Conservation (phyloP, 139 green algal genomes). For the Tetradesmus obliquus region DNA sequence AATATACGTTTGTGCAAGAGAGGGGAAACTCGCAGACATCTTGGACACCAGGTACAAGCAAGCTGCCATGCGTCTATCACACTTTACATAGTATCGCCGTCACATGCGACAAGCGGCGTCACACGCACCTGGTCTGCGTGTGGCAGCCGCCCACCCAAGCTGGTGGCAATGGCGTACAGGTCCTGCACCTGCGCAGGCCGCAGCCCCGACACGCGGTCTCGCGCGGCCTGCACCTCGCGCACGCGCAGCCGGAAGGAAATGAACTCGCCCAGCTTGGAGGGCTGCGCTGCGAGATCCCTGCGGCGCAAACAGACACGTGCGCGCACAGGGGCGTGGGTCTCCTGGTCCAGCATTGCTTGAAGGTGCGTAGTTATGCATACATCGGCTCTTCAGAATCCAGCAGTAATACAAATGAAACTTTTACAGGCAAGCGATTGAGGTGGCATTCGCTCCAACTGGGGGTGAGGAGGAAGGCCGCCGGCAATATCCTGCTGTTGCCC, state of each 20-base stretch:
- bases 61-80: too few relatives aligned
- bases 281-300: slow-evolving; percentile 15
- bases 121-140: slow-evolving; percentile 17
- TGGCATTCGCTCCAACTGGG: too few relatives aligned
- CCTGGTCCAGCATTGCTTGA: background rate
- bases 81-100: too few relatives aligned
- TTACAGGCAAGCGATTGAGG: too few relatives aligned
- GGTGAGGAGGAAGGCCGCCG: too few relatives aligned
- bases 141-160: background rate
- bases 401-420: background rate
- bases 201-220: background rate
- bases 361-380: background rate
- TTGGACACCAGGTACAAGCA: too few relatives aligned
- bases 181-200: background rate
- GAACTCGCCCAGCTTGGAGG: slow-evolving; percentile 14
- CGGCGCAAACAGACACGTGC: background rate
- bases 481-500: too few relatives aligned
- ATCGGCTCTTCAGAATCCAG: background rate
- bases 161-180: slow-evolving; percentile 20
- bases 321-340: too few relatives aligned
- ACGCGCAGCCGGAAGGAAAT: slow-evolving; percentile 13
- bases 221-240: background rate
- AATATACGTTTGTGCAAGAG: too few relatives aligned
- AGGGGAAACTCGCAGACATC: too few relatives aligned
- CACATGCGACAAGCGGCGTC: too few relatives aligned